Evolutionary conservation across 345 rosid genomes (phyloP).

Genomic region (Noccaea caerulescens): DNA sequence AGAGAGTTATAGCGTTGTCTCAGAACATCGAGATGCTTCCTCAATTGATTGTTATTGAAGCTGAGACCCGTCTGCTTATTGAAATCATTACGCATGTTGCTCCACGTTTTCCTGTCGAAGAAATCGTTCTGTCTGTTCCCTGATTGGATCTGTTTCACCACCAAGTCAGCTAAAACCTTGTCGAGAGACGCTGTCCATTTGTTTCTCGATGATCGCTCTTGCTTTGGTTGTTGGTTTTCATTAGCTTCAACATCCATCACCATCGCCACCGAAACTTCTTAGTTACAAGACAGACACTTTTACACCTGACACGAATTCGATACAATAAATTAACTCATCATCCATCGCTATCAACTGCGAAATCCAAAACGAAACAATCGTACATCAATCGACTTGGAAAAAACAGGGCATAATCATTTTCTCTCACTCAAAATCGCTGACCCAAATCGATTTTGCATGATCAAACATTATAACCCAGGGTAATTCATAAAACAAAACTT

Average conservation of each 20-base stretch:
- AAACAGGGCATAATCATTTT: neutral
- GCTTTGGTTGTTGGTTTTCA: conserved; percentile 52
- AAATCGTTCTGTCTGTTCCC: conserved; percentile 72
- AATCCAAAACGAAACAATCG: neutral
- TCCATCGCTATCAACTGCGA: neutral
- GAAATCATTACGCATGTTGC: conserved; percentile 64
- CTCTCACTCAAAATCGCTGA: neutral
- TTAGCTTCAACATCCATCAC: conserved; percentile 60
- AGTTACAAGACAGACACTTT: conserved; percentile 15
- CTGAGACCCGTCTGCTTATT: conserved; percentile 64
- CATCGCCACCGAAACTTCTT: neutral
- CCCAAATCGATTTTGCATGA: conserved; percentile 5
- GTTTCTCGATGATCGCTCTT: conserved; percentile 62
- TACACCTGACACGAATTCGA: neutral
- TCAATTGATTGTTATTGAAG: conserved; percentile 76
- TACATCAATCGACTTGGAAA: too few relatives aligned
- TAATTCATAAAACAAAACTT: neutral
- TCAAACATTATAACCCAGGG: neutral
- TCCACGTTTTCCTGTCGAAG: conserved; percentile 82
- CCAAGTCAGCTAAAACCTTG: conserved; percentile 71
- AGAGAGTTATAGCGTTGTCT: conserved; percentile 66
- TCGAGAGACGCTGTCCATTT: conserved; percentile 74
- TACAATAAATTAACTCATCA: conserved; percentile 2
- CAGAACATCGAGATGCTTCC: conserved; percentile 80
- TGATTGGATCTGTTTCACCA: conserved; percentile 69